phyloP scores from a whole-genome alignment of 2,329 filamentous ascomycete species.

The Talaromyces sp. region DNA sequence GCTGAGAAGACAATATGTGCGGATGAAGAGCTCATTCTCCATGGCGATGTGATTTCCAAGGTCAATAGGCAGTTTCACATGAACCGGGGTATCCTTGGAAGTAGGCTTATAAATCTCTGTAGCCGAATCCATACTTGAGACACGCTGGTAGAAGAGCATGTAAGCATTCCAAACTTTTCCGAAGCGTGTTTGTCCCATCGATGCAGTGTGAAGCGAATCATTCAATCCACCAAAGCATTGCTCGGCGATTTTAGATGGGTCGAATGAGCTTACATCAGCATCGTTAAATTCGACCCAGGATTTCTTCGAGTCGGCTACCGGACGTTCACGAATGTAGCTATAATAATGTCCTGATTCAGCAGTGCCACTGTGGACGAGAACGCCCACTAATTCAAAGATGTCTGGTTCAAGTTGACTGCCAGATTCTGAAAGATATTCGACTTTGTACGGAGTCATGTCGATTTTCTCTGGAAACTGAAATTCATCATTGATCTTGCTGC shows the following conservation, averaged over 20 bases:
- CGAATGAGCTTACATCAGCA: conserved; percentile 70
- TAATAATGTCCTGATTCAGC: conserved; percentile 97
- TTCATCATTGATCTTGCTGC: conserved; percentile 91
- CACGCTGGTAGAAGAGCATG: conserved; percentile 94
- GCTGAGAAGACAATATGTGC: conserved; percentile 75
- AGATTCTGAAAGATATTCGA: conserved; percentile 71
- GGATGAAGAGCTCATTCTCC: conserved; percentile 69
- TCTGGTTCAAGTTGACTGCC: conserved; percentile 57
- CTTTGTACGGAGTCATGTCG: conserved; percentile 83
- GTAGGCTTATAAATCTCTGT: conserved; percentile 42
- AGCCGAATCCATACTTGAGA: conserved; percentile 56
- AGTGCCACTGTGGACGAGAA: conserved; percentile 88
- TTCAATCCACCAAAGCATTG: conserved; percentile 75
- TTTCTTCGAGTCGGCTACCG: conserved; percentile 43
- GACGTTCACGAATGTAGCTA: conserved; percentile 82
- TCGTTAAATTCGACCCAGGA: conserved; percentile 95
- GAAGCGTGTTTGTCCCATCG: conserved; percentile 42
- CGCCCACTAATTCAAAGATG: conserved; percentile 86
- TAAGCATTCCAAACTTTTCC: conserved; percentile 82
- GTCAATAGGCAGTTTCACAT: conserved; percentile 39
- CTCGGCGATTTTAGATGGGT: conserved; percentile 65
- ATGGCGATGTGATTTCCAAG: conserved; percentile 55
- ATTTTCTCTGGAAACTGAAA: conserved; percentile 82
- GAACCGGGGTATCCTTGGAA: conserved; percentile 46
- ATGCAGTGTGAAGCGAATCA: conserved; percentile 45